Conservation (phyloP, 768 basidiomycete genomes). For the Calocybe gangraenosa region DNA sequence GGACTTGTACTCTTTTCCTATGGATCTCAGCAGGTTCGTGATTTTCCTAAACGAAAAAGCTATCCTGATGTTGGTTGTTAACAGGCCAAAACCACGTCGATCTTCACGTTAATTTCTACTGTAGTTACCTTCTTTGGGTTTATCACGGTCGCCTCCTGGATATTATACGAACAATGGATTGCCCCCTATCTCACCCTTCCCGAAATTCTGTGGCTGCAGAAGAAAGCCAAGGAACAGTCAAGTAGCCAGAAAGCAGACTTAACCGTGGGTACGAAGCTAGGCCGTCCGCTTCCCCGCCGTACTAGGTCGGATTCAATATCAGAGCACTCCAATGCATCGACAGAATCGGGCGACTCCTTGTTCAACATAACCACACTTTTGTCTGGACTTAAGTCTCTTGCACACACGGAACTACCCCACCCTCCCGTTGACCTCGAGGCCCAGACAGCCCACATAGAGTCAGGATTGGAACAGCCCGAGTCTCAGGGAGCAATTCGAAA, state of each 20-base stretch:
- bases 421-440: too few species aligned
- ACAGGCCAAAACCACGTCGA: background rate
- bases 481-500: too few species aligned
- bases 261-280: background rate
- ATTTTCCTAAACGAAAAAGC: too few species aligned
- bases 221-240: background rate
- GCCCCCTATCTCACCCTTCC: background rate
- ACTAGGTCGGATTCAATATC: background rate
- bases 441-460: too few species aligned
- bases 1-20: slow-evolving; percentile 10
- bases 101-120: slow-evolving; percentile 5
- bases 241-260: background rate
- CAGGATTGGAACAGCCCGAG: too few species aligned
- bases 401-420: too few species aligned
- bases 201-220: background rate
- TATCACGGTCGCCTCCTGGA: slow-evolving; percentile 2
- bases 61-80: too few species aligned
- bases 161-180: slow-evolving; percentile 8
- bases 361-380: background rate
- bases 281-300: background rate
- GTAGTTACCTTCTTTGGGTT: slow-evolving; percentile 9
- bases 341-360: background rate
- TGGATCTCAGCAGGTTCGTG: slow-evolving; percentile 4
- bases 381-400: too few species aligned
- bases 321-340: background rate